Evolutionary conservation across 2,329 filamentous ascomycete genomes (phyloP), one percentile per base, ranked within the genome.

Genomic region (Coniochaeta sp.): DNA sequence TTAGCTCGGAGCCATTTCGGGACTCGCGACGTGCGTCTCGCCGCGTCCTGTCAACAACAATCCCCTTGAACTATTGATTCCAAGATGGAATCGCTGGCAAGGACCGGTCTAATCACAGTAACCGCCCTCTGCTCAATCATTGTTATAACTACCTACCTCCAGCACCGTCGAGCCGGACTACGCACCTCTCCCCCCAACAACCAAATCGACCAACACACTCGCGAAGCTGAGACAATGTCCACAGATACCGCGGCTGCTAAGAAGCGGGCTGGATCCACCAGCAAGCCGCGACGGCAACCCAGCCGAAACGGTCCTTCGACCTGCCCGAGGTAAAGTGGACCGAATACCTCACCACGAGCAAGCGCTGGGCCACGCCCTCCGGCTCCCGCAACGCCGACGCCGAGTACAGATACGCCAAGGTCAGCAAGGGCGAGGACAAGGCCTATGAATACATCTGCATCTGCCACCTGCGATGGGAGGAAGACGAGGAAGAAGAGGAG

Each of bases 351-450:
- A 59, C 50, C 59, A 55, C 52, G 54, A 56, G 16, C 63, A 32
- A 48, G 63, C n/a, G 48, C 26, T 70, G 67, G 65, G 55, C 65
- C 3, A 52, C 50, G 6, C 57, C 67, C 10, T 71, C 67, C 6
- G 67, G 51, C 24, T 69, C 69, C 5, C 63, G 58, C 31, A 70
- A 70, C 52, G 58, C 61, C 14, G 66, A 68, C 26, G 51, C 50
- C 4, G 55, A 60, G 14, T 67, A 66, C 50, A 59, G 61, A 48
- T 51, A 42, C 5, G 61, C 57, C 50, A 55, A 61, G 42, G 57
- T 66, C 32, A 55, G 60, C 8, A 51, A 59, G 14, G 57, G 66
- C 30, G 55, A 60, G 10, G 51, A 59, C n/a, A 57, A 60, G 52
- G 60, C 60, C 13, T 66, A 65, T 48, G 51, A 59, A 35, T 67